A percentile compares a stretch with the other conserved stretches of the same genome.
Evolutionary conservation across 495 filamentous ascomycete genomes (phyloP).

Genomic region (Glutinoglossum americanum): DNA sequence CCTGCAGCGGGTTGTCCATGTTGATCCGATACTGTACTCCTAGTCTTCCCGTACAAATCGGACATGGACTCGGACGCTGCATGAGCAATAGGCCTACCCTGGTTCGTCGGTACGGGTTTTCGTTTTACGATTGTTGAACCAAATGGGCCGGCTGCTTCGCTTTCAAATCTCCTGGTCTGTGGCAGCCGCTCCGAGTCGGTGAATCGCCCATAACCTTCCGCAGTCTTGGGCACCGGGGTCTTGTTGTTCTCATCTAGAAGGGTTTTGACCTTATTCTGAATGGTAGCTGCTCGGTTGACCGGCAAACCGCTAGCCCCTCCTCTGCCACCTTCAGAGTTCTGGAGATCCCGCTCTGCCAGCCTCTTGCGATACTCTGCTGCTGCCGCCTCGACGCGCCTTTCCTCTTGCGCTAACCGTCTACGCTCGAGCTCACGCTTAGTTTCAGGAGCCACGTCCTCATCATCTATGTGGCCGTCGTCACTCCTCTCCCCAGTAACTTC

Average conservation of each 20-base stretch:
- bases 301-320: conserved; percentile 18
- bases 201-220: conserved; percentile 73
- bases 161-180: not conserved
- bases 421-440: conserved; percentile 81
- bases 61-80: not conserved
- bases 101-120: not conserved
- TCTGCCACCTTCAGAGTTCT: conserved; percentile 25
- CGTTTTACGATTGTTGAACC: not conserved
- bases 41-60: not conserved
- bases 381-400: conserved; percentile 74
- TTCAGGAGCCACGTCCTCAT: conserved; percentile 65
- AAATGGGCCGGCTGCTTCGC: not conserved
- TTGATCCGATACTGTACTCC: not conserved
- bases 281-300: conserved; percentile 43
- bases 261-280: conserved; percentile 74
- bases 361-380: conserved; percentile 77
- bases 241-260: conserved; percentile 63
- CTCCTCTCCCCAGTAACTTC: conserved; percentile 50
- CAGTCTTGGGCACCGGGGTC: conserved; percentile 40
- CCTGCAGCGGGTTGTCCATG: not conserved
- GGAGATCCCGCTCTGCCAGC: conserved; percentile 37
- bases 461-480: conserved; percentile 39
- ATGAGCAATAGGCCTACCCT: not conserved
- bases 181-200: conserved; percentile 28
- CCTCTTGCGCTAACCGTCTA: conserved; percentile 63